Evolutionary conservation across 768 basidiomycete genomes (phyloP), one percentile per base, ranked within the genome.

Genomic region (Leccinum pellstonianum): DNA sequence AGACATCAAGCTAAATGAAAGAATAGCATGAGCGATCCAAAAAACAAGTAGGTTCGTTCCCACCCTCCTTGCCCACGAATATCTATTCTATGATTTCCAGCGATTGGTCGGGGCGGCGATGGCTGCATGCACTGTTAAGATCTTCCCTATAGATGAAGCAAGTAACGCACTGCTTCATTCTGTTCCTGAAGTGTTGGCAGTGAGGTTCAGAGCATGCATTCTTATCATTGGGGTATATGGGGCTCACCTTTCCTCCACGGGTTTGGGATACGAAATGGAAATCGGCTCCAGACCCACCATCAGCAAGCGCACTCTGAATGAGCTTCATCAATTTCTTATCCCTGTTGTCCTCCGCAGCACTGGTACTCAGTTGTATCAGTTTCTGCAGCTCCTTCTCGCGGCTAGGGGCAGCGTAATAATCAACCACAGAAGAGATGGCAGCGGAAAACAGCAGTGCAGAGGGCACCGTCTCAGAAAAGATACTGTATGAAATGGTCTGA

Each of bases 391-490:
- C 77, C 17, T 68, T 52, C 56, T 69, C 52, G 61, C 72, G 71
- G 46, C 68, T 69, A 1, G 77, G 75, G 10, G 77, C 74, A 14
- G 88, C 73, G 64, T 84, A 90, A 71, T 83, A 87, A 65, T 87
- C 76, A 52, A 90, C 76, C 23, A 86, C 78, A 56, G 81, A 79
- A 3, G 81, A 76, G 46, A 88, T 70, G 11, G 80, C 78, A 54
- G 84, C 77, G 1, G 85, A 84, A 73, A 83, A 87, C 6, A 82
- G 66, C 0, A 83, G 74, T 3, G 81, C 79, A 15, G 84, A 83
- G 5, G 85, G 84, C 12, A 87, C 78, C 15, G 79, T 68, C 51
- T 85, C 81, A 8, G 79, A 77, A 62, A 88, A 82, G 8, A 84
- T 72, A 27, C 76, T 75, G n/a, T 75, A 70, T 1, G 83, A 79